Evolutionary conservation across 805 yeast genomes (phyloP).

Genomic region (Millerozyma acaciae): DNA sequence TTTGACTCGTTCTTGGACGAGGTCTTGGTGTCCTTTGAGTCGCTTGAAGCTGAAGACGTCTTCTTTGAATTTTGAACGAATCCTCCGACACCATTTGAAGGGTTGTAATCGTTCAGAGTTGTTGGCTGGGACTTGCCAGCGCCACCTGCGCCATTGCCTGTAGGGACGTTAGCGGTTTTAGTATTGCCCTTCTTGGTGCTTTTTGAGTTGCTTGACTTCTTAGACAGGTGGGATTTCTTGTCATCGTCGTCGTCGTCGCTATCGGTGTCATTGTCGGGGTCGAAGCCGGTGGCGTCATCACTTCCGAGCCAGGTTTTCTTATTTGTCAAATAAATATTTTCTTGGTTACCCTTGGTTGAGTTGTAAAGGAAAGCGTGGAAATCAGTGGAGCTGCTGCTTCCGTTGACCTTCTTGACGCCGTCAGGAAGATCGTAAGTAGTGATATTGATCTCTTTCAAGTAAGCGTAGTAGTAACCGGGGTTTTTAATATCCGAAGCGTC

Average conservation of each 20-base stretch:
- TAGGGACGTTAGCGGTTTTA: conserved; percentile 4
- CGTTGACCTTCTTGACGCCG: conserved; percentile 33
- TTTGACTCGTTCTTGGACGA: conserved; percentile 8
- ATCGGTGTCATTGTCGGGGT: conserved; percentile 42
- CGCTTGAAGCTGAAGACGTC: conserved; percentile 12
- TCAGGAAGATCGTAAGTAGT: conserved; percentile 73
- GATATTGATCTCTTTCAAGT: conserved; percentile 55
- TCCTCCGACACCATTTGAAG: conserved; percentile 26
- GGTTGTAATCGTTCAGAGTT: conserved; percentile 13
- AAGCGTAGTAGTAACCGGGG: conserved; percentile 79
- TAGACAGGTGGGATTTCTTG: conserved; percentile 10
- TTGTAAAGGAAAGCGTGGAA: conserved; percentile 47
- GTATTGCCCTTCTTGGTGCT: conserved; percentile 11
- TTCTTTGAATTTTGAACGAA: conserved; percentile 31
- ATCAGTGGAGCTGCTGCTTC: conserved; percentile 49
- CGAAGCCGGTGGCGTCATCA: conserved; percentile 61
- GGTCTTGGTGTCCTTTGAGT: conserved; percentile 9
- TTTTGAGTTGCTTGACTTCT: conserved; percentile 3
- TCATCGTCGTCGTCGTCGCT: conserved; percentile 11
- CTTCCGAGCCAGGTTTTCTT: conserved; percentile 57
- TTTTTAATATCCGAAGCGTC: conserved; percentile 63
- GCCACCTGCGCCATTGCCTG: conserved; percentile 1
- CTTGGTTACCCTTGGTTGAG: conserved; percentile 36
- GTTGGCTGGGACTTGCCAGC: conserved; percentile 6
- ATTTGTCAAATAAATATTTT: conserved; percentile 55